These are phyloP conservation scores for Acacia acuminata DNA, from an alignment of 306 rosid genomes.

Conservation along the genomic window DNA sequence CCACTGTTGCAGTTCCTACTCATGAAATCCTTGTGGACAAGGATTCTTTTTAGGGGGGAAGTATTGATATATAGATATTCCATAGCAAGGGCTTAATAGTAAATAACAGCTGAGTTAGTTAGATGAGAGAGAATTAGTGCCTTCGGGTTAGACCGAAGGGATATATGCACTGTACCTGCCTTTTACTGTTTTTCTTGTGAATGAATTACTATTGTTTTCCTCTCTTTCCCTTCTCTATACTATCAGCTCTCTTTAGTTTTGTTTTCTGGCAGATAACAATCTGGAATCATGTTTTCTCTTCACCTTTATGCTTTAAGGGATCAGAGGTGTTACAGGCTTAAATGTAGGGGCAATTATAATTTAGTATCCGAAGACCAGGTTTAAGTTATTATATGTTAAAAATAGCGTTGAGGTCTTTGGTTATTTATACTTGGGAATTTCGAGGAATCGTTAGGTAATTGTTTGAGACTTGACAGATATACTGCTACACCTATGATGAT, in stretches of 20 bases:
- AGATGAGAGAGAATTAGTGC: too few relatives aligned
- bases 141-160: too few relatives aligned
- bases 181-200: too few relatives aligned
- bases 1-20: too few relatives aligned
- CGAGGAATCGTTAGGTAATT: background rate
- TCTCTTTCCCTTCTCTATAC: too few relatives aligned
- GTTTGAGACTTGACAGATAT: background rate
- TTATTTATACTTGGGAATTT: background rate
- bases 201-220: too few relatives aligned
- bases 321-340: slow-evolving; percentile 1
- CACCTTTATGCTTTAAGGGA: slow-evolving; percentile 23
- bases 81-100: too few relatives aligned
- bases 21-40: too few relatives aligned
- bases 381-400: background rate
- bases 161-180: too few relatives aligned
- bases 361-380: slow-evolving; percentile 12
- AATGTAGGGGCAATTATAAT: slow-evolving; percentile 5
- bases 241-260: slow-evolving; percentile 1
- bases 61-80: too few relatives aligned
- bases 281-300: slow-evolving; percentile 12
- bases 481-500: background rate
- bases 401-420: background rate
- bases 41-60: too few relatives aligned
- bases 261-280: background rate
- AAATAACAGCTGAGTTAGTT: too few relatives aligned